phyloP scores from a whole-genome alignment of 1,284 basidiomycete species.

The Sanguinoderma infundibulare region DNA sequence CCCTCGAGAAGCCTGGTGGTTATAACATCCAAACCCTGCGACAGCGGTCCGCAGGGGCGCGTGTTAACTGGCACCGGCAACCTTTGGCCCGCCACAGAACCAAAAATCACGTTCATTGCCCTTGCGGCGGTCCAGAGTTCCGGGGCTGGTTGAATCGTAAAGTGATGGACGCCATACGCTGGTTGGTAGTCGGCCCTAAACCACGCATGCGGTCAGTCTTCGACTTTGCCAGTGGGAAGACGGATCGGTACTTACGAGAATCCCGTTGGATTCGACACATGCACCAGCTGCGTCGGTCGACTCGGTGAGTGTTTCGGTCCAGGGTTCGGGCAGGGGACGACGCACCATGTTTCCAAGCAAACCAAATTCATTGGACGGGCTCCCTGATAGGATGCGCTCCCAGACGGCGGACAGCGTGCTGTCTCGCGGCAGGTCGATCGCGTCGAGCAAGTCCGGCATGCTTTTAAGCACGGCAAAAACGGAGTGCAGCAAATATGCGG shows the following conservation, averaged over 20 bases:
- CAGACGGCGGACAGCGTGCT: neutral
- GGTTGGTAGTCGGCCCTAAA: neutral
- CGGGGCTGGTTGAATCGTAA: neutral
- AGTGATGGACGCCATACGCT: neutral
- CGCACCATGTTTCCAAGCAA: neutral
- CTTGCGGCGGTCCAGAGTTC: neutral
- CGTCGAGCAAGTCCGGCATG: neutral
- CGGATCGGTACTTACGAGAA: neutral
- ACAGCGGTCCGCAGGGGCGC: neutral
- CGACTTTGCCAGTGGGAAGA: neutral
- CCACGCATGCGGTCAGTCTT: neutral
- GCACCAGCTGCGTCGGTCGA: neutral
- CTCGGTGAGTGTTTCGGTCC: neutral
- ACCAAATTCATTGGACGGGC: neutral
- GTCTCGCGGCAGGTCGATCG: neutral
- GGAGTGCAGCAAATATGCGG: no score
- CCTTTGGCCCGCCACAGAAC: neutral
- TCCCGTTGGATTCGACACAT: neutral
- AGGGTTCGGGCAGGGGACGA: neutral
- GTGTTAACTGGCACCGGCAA: neutral
- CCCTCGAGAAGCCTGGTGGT: neutral
- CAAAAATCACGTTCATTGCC: neutral
- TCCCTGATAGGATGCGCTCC: neutral
- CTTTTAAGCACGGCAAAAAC: no score
- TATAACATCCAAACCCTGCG: neutral